Base-by-base conservation (phyloP, 768 basidiomycete genomes). In the Nidula microcarpa region DNA sequence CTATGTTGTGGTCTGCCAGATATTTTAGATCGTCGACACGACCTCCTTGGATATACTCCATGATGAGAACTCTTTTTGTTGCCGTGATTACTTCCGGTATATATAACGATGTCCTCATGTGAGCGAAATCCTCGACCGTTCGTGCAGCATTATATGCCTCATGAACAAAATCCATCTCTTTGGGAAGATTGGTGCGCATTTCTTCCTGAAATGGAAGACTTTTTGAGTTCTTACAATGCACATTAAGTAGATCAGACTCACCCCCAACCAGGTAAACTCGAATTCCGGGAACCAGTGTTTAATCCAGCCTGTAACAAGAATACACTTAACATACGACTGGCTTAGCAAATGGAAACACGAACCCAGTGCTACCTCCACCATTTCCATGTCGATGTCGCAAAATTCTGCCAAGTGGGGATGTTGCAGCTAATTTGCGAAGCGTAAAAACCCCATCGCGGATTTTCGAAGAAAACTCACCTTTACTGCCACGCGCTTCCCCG, bases 261-360 rank as follows among this genome's bases (percentile, higher is more conserved):
- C 90, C 4, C 84, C 88, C 9, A 96, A 78, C 95, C 94, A 97
- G 0, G 86, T 86, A 63, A 96, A 91, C 66, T 98, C 95, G 60
- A 98, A 99, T 51, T 94, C 86, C 1, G 97, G 97, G 68, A 98
- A 98, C 79, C 92, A 85, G 55, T 81, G 82, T 63, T 95, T 95
- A 57, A 99, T 86, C 82, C 91, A 87, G 14, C 86, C 86, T 86
- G 49, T 11, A 10, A 23, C 23, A 23, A 23, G 23, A 23, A 23
- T 23, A 23, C 23, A 23, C 4, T 23, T 23, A 23, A 23, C 4
- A 4, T 23, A 23, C 4, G 4, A 23, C 23, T 23, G 23, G 23
- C 23, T 23, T 23, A 4, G 23, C 23, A 4, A 23, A 23, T 23
- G 23, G 23, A 23, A 23, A 23, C 23, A 23, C 23, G 23, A 23